Evolutionary conservation across 2,329 filamentous ascomycete species (phyloP).

Genomic region (Dactylellina sp.): DNA sequence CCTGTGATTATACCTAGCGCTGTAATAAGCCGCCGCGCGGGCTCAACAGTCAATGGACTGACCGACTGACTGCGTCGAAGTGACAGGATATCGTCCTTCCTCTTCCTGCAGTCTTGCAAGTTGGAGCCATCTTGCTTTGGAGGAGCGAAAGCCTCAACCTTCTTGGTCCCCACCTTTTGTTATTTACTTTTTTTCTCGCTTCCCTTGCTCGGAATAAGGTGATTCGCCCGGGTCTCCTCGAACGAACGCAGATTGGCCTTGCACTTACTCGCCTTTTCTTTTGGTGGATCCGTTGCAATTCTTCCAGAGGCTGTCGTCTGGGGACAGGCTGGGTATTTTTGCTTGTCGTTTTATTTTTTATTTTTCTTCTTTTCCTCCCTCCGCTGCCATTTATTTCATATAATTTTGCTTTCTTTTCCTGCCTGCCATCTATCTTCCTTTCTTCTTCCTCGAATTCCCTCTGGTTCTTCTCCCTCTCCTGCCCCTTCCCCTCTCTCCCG

Average conservation of each 20-base stretch:
- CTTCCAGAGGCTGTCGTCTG: slow-evolving; percentile 56
- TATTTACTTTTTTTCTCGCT: slow-evolving; percentile 56
- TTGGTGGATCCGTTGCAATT: slow-evolving; percentile 51
- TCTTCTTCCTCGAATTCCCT: slow-evolving; percentile 52
- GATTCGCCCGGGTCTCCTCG: slow-evolving; percentile 56
- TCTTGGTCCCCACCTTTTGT: slow-evolving; percentile 46
- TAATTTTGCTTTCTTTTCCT: slow-evolving; percentile 58
- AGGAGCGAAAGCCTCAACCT: slow-evolving; percentile 45
- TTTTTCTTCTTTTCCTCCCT: slow-evolving; percentile 48
- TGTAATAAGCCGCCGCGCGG: slow-evolving; percentile 22
- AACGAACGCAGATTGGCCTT: slow-evolving; percentile 55
- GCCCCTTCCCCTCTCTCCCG: slow-evolving; percentile 31
- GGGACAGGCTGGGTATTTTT: slow-evolving; percentile 57
- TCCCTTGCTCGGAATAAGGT: slow-evolving; percentile 57
- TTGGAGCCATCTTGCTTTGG: slow-evolving; percentile 4
- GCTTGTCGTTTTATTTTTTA: slow-evolving; percentile 52
- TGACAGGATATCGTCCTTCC: slow-evolving; percentile 30
- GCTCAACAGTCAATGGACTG: not conserved
- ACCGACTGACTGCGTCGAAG: not conserved
- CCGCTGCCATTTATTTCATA: slow-evolving; percentile 44
- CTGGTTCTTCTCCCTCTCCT: slow-evolving; percentile 32
- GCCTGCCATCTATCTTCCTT: slow-evolving; percentile 55
- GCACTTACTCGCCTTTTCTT: slow-evolving; percentile 51
- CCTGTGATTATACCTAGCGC: not conserved
- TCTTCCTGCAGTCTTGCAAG: slow-evolving; percentile 36